Percentiles rank a stretch among this genome's conserved stretches.
These are phyloP conservation scores for Hypoxylon trugodes DNA, from an alignment of 495 filamentous ascomycete genomes.

Conservation along the genomic window DNA sequence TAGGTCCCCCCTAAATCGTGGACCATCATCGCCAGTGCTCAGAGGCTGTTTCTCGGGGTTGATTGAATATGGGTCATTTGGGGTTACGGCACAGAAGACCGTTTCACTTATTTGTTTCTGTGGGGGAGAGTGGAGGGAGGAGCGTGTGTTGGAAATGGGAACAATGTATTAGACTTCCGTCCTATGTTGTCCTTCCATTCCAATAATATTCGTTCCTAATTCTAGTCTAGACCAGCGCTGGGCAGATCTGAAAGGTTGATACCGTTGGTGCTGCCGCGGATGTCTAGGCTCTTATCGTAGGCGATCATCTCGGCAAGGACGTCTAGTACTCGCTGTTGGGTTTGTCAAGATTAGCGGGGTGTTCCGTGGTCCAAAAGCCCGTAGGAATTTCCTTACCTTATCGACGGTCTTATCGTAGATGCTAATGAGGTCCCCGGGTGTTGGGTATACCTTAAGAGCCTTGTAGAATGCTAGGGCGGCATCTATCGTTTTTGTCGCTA, in stretches of 20 bases:
- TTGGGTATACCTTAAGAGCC: conserved; percentile 97
- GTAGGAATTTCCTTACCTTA: conserved; percentile 63
- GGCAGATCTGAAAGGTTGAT: conserved; percentile 48
- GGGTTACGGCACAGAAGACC: neutral
- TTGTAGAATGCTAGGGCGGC: conserved; percentile 96
- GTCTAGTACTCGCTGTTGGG: conserved; percentile 80
- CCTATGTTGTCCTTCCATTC: neutral
- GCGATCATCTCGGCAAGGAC: conserved; percentile 98
- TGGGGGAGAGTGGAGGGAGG: conserved; percentile 36
- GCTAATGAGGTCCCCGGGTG: conserved; percentile 86
- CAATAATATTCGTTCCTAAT: no score
- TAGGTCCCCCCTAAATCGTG: neutral
- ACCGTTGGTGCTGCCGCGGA: conserved; percentile 52
- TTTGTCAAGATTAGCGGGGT: conserved; percentile 26
- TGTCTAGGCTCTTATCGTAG: conserved; percentile 75
- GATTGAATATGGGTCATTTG: neutral
- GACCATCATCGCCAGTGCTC: neutral
- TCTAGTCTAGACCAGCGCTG: conserved; percentile 57
- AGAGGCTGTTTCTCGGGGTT: conserved; percentile 6
- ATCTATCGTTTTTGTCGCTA: conserved; percentile 78
- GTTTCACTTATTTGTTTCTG: conserved; percentile 7
- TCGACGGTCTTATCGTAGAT: conserved; percentile 99
- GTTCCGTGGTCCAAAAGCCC: neutral
- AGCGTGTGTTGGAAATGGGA: conserved; percentile 2
- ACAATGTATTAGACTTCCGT: neutral